These are phyloP conservation scores for Penicillium tannophilum DNA, from an alignment of 495 filamentous ascomycete genomes.

Conservation along the genomic window DNA sequence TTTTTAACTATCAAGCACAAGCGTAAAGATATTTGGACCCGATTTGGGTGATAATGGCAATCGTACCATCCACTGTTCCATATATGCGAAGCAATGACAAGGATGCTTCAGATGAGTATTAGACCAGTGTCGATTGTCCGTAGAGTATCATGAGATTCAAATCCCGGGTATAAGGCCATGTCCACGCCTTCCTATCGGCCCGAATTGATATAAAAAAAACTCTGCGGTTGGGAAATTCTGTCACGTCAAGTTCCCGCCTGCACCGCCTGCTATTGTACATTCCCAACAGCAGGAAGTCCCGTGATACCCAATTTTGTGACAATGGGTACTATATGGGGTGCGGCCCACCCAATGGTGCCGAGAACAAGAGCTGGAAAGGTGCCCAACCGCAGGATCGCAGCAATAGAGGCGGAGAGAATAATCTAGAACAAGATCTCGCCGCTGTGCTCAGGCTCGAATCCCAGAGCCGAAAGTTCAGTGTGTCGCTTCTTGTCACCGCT, in stretches of 20 bases:
- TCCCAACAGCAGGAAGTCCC: background rate
- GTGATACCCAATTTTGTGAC: background rate
- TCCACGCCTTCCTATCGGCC: background rate
- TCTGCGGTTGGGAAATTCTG: background rate
- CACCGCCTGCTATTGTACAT: conserved; percentile 2
- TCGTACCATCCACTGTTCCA: background rate
- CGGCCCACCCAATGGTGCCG: background rate
- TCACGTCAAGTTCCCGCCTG: background rate
- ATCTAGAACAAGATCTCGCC: conserved; percentile 71
- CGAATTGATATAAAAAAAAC: background rate
- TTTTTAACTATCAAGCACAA: conserved; percentile 1
- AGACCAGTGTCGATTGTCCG: background rate
- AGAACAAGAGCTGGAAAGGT: background rate
- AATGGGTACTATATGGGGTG: background rate
- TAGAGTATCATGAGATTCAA: background rate
- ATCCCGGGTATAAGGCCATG: background rate
- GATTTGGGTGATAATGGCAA: background rate
- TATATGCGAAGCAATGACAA: conserved; percentile 1
- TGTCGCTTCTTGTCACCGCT: conserved; percentile 67
- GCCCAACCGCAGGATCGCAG: background rate
- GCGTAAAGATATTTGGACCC: background rate
- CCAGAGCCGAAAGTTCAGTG: conserved; percentile 68
- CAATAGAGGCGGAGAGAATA: conserved; percentile 2
- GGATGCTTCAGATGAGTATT: background rate
- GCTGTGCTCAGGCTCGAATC: conserved; percentile 85